Evolutionary conservation across 257 asterid genomes (phyloP), one percentile per base, ranked within the genome.

Genomic region (Lantana camara): DNA sequence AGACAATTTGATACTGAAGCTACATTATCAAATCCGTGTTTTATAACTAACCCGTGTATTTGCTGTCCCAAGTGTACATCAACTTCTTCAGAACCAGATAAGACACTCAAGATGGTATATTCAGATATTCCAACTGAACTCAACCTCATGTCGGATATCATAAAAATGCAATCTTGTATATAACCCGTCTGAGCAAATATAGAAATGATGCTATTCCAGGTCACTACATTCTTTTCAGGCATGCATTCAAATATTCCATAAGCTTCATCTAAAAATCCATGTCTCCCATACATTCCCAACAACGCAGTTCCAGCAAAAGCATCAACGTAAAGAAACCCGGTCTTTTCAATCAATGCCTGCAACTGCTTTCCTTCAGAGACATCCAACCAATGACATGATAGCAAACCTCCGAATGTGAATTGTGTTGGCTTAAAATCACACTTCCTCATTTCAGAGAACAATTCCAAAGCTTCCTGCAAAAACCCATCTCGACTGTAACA

Each of bases 251-350:
- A 83, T 27, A 90, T 59, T 46, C 38, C 71, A 64, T 78, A 21
- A 58, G 84, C 87, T 72, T 93, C 91, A 48, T 78, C 84, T 60
- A 78, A 62, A 65, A 66, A 82, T 51, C 83, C 87, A 52, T 57
- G 67, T 64, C 80, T 79, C 22, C 90, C 86, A 46, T 87, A 80
- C 86, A 85, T 60, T 52, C 87, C 79, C 78, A 93, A 66, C 69
- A 93, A 71, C 17, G 95, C 79, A 38, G 99, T 90, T 77, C 99
- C 96, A 47, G 81, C 67, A 73, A 68, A 75, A 64, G 87, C 80
- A 56, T 86, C 85, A 1, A 56, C 60, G 10, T 35, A 21, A 54
- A 87, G 40, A 35, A 83, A 35, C 14, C 95, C 94, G 45, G 24
- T 60, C 76, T 90, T 90, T 32, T 71, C 82, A 49, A 86, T 79